Evolutionary conservation across 164 flowering plant species (phyloP), one percentile per base, ranked within the genome.

Genomic region (Protea cynaroides): DNA sequence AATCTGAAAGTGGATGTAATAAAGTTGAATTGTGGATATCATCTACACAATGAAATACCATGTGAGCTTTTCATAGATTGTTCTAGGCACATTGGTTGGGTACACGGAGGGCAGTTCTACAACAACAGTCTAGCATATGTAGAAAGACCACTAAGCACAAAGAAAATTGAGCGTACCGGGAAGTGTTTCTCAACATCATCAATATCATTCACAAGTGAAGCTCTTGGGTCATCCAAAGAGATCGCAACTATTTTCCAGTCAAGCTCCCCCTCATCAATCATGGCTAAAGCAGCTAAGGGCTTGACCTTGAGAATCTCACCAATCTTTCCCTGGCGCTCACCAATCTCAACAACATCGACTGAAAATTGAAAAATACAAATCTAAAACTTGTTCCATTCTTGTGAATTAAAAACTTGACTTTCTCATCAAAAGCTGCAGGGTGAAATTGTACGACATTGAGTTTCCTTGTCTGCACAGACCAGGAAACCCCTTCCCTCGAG

Each of bases 271-370:
- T 92, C 97, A 78, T 95, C 99, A 71, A 95, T 89, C 99, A 95
- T 91, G 22, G 99, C 99, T 52, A 95, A 75, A 60, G 94, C 97
- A 71, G 76, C 99, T 69, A 95, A 68, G 14, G 99, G 97, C 78
- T 95, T 95, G 36, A 95, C 90, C 76, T 75, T 86, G 49, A 92
- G 75, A 69, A 95, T 67, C 73, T 95, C 79, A 22, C 99, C 99
- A 67, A 87, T 87, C 79, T 82, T 81, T 53, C 83, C 76, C 46
- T 59, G 83, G 49, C 46, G 81, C 67, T 86, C 94, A 54, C 99
- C 97, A 71, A 95, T 95, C 78, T 95, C 97, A 80, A 95, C 97
- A 67, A 95, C 99, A 79, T 95, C 99, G 80, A 95, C 97, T 95
- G 72, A 71, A 81, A 59, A 57, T 52, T 21, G 60, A 49, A 58